A percentile compares a stretch with the other conserved stretches of the same genome.
These are phyloP conservation scores for Aspergillus melleus DNA, from an alignment of 2,329 filamentous ascomycete species.

Conservation along the genomic window DNA sequence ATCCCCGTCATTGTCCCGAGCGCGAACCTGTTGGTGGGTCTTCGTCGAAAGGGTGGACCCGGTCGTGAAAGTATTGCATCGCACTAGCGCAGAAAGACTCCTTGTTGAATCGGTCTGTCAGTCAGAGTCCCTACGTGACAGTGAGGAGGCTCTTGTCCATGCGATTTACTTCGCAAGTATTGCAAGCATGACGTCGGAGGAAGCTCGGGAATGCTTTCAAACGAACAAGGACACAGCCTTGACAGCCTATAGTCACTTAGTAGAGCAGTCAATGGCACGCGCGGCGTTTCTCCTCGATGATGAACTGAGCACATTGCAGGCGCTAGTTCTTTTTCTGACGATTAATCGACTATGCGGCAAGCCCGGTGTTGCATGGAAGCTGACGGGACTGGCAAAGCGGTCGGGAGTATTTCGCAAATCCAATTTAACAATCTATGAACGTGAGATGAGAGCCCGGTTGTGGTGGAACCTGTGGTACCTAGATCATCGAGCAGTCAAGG, in stretches of 20 bases:
- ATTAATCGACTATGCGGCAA: conserved; percentile 29
- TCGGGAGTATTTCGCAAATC: conserved; percentile 37
- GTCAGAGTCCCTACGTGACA: conserved; percentile 47
- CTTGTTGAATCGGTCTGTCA: conserved; percentile 48
- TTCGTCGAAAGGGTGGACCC: conserved; percentile 49
- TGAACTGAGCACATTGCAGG: conserved; percentile 57
- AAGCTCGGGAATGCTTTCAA: conserved; percentile 32
- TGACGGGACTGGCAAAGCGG: conserved; percentile 35
- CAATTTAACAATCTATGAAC: conserved; percentile 40
- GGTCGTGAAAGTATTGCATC: conserved; percentile 56
- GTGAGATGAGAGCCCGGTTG: conserved; percentile 39
- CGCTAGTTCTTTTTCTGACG: conserved; percentile 59
- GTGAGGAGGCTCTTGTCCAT: conserved; percentile 57
- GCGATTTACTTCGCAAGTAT: conserved; percentile 59
- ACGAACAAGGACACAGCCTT: conserved; percentile 40
- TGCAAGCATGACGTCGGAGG: conserved; percentile 45
- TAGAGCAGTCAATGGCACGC: conserved; percentile 59
- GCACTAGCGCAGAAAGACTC: conserved; percentile 50
- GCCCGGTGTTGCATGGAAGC: conserved; percentile 24
- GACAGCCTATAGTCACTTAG: conserved; percentile 56
- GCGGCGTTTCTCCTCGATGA: conserved; percentile 60
- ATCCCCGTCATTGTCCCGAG: conserved; percentile 9
- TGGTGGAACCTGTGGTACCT: conserved; percentile 33
- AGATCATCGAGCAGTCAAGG: conserved; percentile 39
- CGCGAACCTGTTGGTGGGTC: conserved; percentile 20